Evolutionary conservation across 148 eudicot genomes (phyloP).

Genomic region (Nepenthes gracilis): DNA sequence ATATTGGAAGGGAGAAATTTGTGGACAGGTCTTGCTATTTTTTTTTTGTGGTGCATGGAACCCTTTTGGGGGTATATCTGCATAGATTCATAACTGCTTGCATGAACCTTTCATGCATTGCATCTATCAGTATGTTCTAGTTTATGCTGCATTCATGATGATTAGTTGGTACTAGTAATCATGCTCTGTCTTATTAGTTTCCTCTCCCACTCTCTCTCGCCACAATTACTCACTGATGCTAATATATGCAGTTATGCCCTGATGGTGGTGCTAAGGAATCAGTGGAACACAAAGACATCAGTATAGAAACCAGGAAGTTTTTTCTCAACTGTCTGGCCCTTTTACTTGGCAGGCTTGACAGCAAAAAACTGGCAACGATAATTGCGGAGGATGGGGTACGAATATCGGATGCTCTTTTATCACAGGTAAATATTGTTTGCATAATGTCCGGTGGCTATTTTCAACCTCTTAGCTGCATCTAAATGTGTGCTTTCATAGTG

Average conservation of each 20-base stretch:
- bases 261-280: constrained; percentile 33
- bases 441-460: neutral
- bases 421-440: constrained; percentile 34
- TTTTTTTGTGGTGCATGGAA: no score
- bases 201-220: no score
- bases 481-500: neutral
- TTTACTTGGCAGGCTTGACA: constrained; percentile 48
- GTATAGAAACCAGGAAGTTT: constrained; percentile 50
- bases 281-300: constrained; percentile 32
- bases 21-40: no score
- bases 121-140: no score
- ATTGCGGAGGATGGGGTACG: constrained; percentile 35
- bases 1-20: no score
- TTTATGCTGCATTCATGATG: no score
- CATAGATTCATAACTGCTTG: no score
- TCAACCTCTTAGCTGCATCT: neutral
- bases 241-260: constrained; percentile 47
- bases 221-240: constrained; percentile 4
- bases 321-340: constrained; percentile 69
- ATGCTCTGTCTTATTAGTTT: no score
- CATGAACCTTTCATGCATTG: no score
- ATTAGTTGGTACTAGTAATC: no score
- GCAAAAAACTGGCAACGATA: constrained; percentile 36
- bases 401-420: constrained; percentile 42
- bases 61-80: no score